These are phyloP conservation scores for Tolypocladium ovalisporum DNA, from an alignment of 2,329 filamentous ascomycete species.

Conservation along the genomic window DNA sequence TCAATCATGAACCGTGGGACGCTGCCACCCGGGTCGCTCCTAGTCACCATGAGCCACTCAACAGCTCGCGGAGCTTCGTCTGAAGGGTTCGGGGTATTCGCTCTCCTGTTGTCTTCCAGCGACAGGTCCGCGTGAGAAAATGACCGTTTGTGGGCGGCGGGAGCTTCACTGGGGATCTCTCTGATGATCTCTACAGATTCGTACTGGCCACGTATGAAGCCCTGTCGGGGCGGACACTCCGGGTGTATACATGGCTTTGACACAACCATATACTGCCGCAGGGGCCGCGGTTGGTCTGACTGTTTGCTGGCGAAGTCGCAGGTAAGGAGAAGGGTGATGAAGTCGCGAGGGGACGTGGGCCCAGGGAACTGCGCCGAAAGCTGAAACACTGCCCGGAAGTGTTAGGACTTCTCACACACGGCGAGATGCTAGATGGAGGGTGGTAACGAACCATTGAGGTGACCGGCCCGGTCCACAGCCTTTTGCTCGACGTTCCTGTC, in stretches of 20 bases:
- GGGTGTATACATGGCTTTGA: constrained; percentile 76
- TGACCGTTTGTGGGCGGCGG: constrained; percentile 22
- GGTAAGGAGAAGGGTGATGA: constrained; percentile 68
- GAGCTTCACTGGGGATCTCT: constrained; percentile 58
- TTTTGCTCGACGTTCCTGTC: constrained; percentile 61
- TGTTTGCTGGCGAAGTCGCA: constrained; percentile 41
- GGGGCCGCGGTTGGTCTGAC: constrained; percentile 21
- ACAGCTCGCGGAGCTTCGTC: constrained; percentile 26
- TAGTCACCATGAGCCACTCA: constrained; percentile 89
- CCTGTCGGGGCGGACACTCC: constrained; percentile 55
- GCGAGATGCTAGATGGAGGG: neutral
- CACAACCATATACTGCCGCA: constrained; percentile 72
- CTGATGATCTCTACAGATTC: constrained; percentile 88
- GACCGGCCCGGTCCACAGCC: constrained; percentile 45
- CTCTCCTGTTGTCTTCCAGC: constrained; percentile 15
- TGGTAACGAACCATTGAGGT: constrained; percentile 42
- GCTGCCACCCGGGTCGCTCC: constrained; percentile 78
- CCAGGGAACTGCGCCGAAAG: constrained; percentile 84
- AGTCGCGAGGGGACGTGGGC: constrained; percentile 79
- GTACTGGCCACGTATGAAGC: constrained; percentile 75
- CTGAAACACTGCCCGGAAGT: constrained; percentile 55
- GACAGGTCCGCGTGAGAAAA: constrained; percentile 20
- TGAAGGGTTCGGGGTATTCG: constrained; percentile 6
- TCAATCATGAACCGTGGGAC: constrained; percentile 90
- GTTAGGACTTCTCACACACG: constrained; percentile 1